These are phyloP conservation scores for Rhodotorula graminis DNA, from an alignment of 768 basidiomycete species.

Conservation along the genomic window DNA sequence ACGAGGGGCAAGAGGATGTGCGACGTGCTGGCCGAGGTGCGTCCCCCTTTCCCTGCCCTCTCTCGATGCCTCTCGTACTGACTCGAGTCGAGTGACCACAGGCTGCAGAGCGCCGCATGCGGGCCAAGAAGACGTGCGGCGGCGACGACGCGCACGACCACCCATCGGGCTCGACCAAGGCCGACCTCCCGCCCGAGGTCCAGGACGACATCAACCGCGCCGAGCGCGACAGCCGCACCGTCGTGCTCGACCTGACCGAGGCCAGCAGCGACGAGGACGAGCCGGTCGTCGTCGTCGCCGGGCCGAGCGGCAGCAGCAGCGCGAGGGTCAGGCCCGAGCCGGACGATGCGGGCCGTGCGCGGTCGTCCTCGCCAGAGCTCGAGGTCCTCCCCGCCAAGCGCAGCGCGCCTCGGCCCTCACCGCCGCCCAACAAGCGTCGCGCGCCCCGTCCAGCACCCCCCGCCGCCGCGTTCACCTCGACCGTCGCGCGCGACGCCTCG, in stretches of 20 bases:
- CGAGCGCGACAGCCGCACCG: conserved; percentile 36
- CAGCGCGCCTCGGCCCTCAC: neutral
- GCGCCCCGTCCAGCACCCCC: neutral
- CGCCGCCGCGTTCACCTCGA: too few species aligned
- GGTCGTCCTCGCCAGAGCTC: neutral
- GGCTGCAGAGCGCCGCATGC: conserved; percentile 77
- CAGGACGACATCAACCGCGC: conserved; percentile 39
- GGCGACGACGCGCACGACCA: conserved; percentile 40
- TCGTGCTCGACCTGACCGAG: conserved; percentile 25
- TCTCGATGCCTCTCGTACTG: neutral
- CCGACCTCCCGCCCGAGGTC: conserved; percentile 25
- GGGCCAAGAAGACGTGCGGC: conserved; percentile 67
- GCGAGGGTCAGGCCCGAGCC: neutral
- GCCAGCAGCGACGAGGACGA: conserved; percentile 3
- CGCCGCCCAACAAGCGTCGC: neutral
- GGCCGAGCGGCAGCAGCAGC: neutral
- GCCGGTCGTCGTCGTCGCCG: neutral
- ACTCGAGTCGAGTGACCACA: conserved; percentile 44
- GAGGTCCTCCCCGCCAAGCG: neutral
- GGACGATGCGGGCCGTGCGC: too few species aligned
- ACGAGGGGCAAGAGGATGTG: conserved; percentile 55
- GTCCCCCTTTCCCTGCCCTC: conserved; percentile 39
- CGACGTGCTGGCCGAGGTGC: conserved; percentile 67
- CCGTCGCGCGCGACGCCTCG: too few species aligned
- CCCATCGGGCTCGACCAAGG: conserved; percentile 18